Base-by-base conservation (phyloP, 495 filamentous ascomycete species). In the Penicillium chermesinum region DNA sequence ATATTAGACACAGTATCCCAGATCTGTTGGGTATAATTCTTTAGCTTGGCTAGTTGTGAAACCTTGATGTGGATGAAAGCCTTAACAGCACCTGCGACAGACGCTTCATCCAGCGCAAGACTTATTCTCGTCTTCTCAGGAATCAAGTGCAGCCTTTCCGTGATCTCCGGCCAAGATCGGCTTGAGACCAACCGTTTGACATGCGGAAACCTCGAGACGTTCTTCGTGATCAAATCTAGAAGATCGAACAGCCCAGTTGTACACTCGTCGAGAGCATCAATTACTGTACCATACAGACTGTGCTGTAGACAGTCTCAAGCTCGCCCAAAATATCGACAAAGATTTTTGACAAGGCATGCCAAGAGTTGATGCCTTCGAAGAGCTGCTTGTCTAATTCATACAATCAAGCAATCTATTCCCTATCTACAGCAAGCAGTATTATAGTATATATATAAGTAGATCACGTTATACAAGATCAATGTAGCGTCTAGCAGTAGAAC, bases 381-480 rank as follows among this genome's bases (percentile, higher is more conserved):
- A 30, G 25, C 10, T 10, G 4, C 10, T 30, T 30, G 12, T 60
- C 64, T 8, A 49, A 44, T 13, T 49, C 21, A 18, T 65, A n/a
- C n/a, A n/a, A n/a, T n/a, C n/a, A n/a, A n/a, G n/a, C n/a, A n/a
- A n/a, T n/a, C n/a, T n/a, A n/a, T n/a, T n/a, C n/a, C n/a, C n/a
- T n/a, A n/a, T n/a, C n/a, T n/a, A n/a, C n/a, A n/a, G n/a, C n/a
- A n/a, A n/a, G n/a, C n/a, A n/a, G n/a, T n/a, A n/a, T n/a, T n/a
- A n/a, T n/a, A n/a, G n/a, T n/a, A n/a, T n/a, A n/a, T n/a, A n/a
- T n/a, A n/a, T n/a, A n/a, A n/a, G n/a, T n/a, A n/a, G n/a, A n/a
- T n/a, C n/a, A n/a, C n/a, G n/a, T n/a, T n/a, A n/a, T n/a, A n/a
- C n/a, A n/a, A n/a, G n/a, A n/a, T n/a, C n/a, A n/a, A n/a, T n/a